Evolutionary conservation across 805 yeast species (phyloP), one percentile per base, ranked within the genome.

Genomic region (Cyberlindnera saturnus): DNA sequence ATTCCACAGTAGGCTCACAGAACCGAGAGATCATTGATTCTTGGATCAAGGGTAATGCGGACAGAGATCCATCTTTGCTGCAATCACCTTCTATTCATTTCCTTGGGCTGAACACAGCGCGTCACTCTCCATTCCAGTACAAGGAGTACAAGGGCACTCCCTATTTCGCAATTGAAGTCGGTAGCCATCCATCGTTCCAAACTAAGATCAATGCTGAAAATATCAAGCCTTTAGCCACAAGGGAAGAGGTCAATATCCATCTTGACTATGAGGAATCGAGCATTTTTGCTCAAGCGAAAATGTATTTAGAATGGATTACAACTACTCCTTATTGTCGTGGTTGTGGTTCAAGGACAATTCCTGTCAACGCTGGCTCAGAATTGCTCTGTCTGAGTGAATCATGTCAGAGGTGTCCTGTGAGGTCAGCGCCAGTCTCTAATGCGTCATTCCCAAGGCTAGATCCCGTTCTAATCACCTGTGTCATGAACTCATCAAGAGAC

Each of bases 401-500:
- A 6, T 42, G 38, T 1, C 38, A 47, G 2, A 34, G 36, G 3
- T 57, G 61, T 38, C 55, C 58, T 1, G 51, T 53, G 7, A 62
- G 52, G 34, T 14, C 47, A 5, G 51, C 58, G 2, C 56, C 59
- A 0, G 82, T 86, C 18, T 79, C 86, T 36, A 90, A 91, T 61
- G 82, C 87, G n/a, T 77, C 87, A 15, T 91, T 87, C 69, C 98
- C 98, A n/a, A 70, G 98, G 43, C 80, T 96, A 1, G 98, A 91
- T 59, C 86, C 95, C 6, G 91, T 86, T 6, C 74, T 87, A 32
- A 91, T 91, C 47, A 79, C 86, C 10, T 93, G 93, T 10, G 78
- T 89, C 13, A 68, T 86, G 31, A 82, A 84, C 56, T 52, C 69
- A 9, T 77, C 77, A 15, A 76, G 81, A 17, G 65, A 77, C 39